phyloP scores from a whole-genome alignment of 192 early-diverging fungal genomes.

The Fimicolochytrium jonesii region DNA sequence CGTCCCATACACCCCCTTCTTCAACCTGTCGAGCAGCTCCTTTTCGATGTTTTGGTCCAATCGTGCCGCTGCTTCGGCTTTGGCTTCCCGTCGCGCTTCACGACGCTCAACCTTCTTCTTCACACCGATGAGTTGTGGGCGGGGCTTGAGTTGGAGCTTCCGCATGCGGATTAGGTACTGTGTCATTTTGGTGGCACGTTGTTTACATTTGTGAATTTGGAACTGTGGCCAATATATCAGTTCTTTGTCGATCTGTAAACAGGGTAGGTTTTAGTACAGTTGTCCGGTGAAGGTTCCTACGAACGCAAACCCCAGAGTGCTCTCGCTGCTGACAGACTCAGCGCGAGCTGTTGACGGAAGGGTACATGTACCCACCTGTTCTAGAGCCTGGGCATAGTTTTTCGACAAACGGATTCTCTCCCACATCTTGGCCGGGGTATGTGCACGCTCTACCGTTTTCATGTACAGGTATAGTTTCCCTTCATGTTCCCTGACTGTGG shows the following conservation, averaged over 20 bases:
- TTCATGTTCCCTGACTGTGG: conserved; percentile 83
- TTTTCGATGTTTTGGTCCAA: conserved; percentile 92
- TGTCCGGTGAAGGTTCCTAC: no score
- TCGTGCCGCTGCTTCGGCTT: conserved; percentile 87
- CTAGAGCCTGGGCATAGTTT: conserved; percentile 83
- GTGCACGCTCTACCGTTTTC: conserved; percentile 93
- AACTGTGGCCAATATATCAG: conserved; percentile 90
- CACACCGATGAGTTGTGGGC: conserved; percentile 77
- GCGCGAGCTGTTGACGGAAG: no score
- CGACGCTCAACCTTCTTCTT: conserved; percentile 93
- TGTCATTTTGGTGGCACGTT: conserved; percentile 91
- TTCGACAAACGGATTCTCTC: conserved; percentile 83
- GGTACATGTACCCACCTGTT: no score
- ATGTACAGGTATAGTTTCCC: conserved; percentile 85
- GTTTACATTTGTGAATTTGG: conserved; percentile 92
- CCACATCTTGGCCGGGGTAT: conserved; percentile 92
- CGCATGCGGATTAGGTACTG: conserved; percentile 95
- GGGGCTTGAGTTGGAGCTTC: conserved; percentile 76
- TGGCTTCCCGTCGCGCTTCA: conserved; percentile 77
- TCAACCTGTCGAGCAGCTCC: conserved; percentile 88
- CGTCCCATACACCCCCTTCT: conserved; percentile 84
- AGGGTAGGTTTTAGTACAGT: neutral
- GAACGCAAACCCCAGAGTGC: no score
- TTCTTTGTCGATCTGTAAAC: conserved; percentile 77
- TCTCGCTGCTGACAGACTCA: no score